Evolutionary conservation across 805 yeast genomes (phyloP).

Genomic region (Ogataea zsoltii): DNA sequence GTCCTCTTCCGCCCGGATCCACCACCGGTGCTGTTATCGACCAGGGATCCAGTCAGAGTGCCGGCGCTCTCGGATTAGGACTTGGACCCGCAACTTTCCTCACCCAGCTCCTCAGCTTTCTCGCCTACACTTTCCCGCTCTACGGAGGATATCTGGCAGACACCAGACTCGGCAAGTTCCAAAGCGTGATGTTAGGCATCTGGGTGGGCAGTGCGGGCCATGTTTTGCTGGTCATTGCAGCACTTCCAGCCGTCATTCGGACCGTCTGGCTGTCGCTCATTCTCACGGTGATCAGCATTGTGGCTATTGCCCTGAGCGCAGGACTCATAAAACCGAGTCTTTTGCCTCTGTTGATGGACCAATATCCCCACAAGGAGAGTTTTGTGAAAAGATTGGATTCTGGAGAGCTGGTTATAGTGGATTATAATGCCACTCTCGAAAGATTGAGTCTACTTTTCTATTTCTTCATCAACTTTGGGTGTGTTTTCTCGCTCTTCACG

Average conservation of each 20-base stretch:
- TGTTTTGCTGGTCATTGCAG: conserved; percentile 46
- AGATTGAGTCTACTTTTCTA: conserved; percentile 45
- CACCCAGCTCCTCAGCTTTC: conserved; percentile 45
- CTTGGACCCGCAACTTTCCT: conserved; percentile 46
- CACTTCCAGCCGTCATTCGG: conserved; percentile 42
- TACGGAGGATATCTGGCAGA: conserved; percentile 55
- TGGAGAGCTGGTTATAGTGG: conserved; percentile 60
- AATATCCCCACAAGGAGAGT: conserved; percentile 57
- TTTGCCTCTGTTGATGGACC: conserved; percentile 55
- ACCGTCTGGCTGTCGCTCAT: conserved; percentile 28
- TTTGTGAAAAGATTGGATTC: conserved; percentile 51
- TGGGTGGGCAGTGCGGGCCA: conserved; percentile 48
- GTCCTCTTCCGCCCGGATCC: conserved; percentile 49
- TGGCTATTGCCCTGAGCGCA: conserved; percentile 44
- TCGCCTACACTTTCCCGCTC: conserved; percentile 50
- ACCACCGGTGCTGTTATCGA: conserved; percentile 37
- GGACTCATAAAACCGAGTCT: conserved; percentile 57
- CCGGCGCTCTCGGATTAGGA: conserved; percentile 54
- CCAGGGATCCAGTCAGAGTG: conserved; percentile 39
- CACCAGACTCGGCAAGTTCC: conserved; percentile 46
- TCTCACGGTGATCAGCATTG: conserved; percentile 40
- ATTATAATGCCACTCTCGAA: conserved; percentile 43
- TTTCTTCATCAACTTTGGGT: conserved; percentile 55
- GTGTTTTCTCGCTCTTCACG: conserved; percentile 49
- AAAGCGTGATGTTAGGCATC: conserved; percentile 49